Conservation (phyloP, 2,329 filamentous ascomycete genomes). For the Colletotrichum viniferum region DNA sequence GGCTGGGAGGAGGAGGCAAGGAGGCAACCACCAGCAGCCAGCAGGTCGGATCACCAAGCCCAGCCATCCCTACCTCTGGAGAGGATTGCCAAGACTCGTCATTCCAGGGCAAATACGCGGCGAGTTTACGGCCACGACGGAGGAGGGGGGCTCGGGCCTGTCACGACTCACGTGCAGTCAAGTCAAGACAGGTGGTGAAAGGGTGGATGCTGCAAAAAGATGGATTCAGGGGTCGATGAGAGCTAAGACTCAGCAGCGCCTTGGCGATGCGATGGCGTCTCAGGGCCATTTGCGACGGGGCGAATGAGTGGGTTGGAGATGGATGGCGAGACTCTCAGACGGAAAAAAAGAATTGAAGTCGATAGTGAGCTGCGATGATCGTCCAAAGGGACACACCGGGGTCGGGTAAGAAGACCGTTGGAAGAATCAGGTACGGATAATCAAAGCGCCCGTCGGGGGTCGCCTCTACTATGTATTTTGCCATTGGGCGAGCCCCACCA, state of each 20-base stretch:
- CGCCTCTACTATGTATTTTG: not conserved
- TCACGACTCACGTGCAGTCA: not conserved
- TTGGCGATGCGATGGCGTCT: conserved; percentile 20
- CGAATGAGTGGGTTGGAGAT: not conserved
- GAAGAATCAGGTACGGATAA: not conserved
- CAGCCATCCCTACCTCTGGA: conserved; percentile 10
- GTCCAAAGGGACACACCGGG: not conserved
- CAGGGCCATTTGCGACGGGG: not conserved
- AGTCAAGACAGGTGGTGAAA: not conserved
- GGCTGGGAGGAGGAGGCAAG: not conserved
- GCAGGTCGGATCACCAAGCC: not conserved
- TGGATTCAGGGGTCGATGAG: conserved; percentile 7
- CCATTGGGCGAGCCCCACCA: not conserved
- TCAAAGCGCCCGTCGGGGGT: not conserved
- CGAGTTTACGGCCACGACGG: not conserved
- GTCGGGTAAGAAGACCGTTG: not conserved
- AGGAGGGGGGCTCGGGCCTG: not conserved
- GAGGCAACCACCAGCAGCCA: not conserved
- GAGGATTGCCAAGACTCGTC: conserved; percentile 4
- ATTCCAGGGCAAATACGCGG: conserved; percentile 5
- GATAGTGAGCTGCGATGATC: not conserved
- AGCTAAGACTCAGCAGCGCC: conserved; percentile 14
- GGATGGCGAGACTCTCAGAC: not conserved
- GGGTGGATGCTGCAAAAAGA: not conserved
- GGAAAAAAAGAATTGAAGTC: not conserved